Conservation (phyloP, 495 filamentous ascomycete species). For the Chaetomium fimeti region DNA sequence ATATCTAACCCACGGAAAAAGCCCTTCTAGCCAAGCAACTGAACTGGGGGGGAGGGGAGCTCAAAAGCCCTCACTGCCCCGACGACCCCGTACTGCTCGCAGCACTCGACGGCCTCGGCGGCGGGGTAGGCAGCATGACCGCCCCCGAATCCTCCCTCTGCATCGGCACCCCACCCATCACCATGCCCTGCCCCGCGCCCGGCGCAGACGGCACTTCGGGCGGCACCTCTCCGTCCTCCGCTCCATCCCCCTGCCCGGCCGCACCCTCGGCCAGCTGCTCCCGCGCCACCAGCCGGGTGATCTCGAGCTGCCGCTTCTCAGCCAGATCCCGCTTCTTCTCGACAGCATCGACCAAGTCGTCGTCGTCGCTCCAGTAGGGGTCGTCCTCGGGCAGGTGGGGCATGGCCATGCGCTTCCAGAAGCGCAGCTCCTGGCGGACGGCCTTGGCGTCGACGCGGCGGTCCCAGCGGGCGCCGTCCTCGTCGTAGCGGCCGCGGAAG, state of each 20-base stretch:
- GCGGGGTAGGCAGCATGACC: slow-evolving; percentile 34
- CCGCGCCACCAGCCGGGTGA: slow-evolving; percentile 38
- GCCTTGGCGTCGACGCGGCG: slow-evolving; percentile 45
- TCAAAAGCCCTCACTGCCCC: slow-evolving; percentile 32
- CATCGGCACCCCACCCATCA: slow-evolving; percentile 49
- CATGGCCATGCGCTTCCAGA: slow-evolving; percentile 58
- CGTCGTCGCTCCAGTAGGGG: slow-evolving; percentile 55
- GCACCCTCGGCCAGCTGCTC: slow-evolving; percentile 38
- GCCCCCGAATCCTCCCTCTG: slow-evolving; percentile 40
- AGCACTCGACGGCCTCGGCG: slow-evolving; percentile 45
- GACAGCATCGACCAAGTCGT: slow-evolving; percentile 53
- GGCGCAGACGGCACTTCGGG: slow-evolving; percentile 21
- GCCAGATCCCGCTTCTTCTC: slow-evolving; percentile 48
- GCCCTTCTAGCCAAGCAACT: not conserved
- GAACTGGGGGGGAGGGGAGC: not conserved
- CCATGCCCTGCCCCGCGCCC: slow-evolving; percentile 28
- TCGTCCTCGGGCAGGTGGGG: slow-evolving; percentile 50
- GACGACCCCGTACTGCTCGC: slow-evolving; percentile 43
- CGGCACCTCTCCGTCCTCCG: slow-evolving; percentile 17
- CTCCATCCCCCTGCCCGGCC: slow-evolving; percentile 17
- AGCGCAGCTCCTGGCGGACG: slow-evolving; percentile 49
- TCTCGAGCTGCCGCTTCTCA: slow-evolving; percentile 50
- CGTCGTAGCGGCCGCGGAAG: slow-evolving; percentile 50
- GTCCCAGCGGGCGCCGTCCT: slow-evolving; percentile 48
- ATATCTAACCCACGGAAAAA: not conserved